Conservation (phyloP, 2,329 filamentous ascomycete genomes). For the Colletotrichum simmondsii region DNA sequence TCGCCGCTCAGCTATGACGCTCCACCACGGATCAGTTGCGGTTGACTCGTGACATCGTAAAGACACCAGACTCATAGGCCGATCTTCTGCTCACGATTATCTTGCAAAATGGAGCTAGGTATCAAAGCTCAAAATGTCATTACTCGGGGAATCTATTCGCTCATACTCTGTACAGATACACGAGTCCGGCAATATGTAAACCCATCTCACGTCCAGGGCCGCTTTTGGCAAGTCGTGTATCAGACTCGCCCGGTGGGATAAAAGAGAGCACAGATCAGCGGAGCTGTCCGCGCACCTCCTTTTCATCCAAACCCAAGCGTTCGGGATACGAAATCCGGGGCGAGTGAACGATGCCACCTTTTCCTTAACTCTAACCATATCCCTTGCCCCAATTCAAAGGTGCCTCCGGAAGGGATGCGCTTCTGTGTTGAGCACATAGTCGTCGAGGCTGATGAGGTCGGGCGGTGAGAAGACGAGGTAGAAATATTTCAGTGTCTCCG, state of each 20-base stretch:
- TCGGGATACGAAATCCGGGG: neutral
- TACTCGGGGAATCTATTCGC: neutral
- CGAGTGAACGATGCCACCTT: neutral
- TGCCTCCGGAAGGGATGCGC: conserved; percentile 54
- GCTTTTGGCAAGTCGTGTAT: neutral
- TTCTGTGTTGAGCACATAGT: conserved; percentile 71
- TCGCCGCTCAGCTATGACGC: neutral
- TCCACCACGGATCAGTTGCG: neutral
- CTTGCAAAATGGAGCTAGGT: neutral
- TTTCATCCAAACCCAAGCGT: neutral
- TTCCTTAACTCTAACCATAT: too few species aligned
- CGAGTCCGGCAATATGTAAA: neutral
- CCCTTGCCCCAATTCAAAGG: neutral
- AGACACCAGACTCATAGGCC: neutral
- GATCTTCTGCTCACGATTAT: neutral
- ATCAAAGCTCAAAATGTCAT: neutral
- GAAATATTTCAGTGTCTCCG: conserved; percentile 81
- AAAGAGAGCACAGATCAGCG: neutral
- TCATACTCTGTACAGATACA: neutral
- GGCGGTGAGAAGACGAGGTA: conserved; percentile 77
- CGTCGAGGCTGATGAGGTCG: conserved; percentile 71
- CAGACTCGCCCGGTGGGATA: neutral
- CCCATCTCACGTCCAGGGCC: neutral
- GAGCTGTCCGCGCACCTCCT: neutral
- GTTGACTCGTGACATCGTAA: neutral